A percentile compares a stretch with the other conserved stretches of the same genome.
Evolutionary conservation across 2,329 filamentous ascomycete genomes (phyloP).

Genomic region (Pseudopithomyces maydicus): DNA sequence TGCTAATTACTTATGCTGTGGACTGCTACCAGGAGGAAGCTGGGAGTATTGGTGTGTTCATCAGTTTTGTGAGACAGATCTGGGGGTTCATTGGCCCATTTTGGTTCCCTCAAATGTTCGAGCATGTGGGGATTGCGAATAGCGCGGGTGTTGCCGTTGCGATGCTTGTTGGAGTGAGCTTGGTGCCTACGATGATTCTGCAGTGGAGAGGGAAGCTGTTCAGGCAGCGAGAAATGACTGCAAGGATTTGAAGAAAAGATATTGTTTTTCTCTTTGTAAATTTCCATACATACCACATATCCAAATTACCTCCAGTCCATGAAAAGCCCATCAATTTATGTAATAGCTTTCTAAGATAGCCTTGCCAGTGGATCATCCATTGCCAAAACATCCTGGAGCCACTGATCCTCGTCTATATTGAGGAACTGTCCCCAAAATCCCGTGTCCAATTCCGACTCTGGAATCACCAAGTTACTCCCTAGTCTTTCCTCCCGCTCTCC

Average conservation of each 20-base stretch:
- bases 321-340: not conserved
- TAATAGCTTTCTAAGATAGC: too few species aligned
- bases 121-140: conserved; percentile 39
- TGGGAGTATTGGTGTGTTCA: conserved; percentile 62
- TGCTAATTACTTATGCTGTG: conserved; percentile 64
- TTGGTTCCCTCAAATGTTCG: conserved; percentile 49
- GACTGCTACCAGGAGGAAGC: conserved; percentile 61
- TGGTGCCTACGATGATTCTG: conserved; percentile 29
- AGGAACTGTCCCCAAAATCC: conserved; percentile 17
- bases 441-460: conserved; percentile 5
- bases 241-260: conserved; percentile 13
- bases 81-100: conserved; percentile 50
- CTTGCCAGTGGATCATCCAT: not conserved
- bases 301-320: too few species aligned
- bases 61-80: conserved; percentile 61
- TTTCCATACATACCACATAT: too few species aligned
- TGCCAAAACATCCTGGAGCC: conserved; percentile 12
- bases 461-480: not conserved
- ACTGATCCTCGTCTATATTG: conserved; percentile 16
- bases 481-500: not conserved
- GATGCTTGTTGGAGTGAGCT: conserved; percentile 30
- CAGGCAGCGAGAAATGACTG: conserved; percentile 23
- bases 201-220: conserved; percentile 30
- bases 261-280: not conserved
- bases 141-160: conserved; percentile 46